Base-by-base conservation (phyloP, 2,329 filamentous ascomycete species). In the Clarireedia hainanense region DNA sequence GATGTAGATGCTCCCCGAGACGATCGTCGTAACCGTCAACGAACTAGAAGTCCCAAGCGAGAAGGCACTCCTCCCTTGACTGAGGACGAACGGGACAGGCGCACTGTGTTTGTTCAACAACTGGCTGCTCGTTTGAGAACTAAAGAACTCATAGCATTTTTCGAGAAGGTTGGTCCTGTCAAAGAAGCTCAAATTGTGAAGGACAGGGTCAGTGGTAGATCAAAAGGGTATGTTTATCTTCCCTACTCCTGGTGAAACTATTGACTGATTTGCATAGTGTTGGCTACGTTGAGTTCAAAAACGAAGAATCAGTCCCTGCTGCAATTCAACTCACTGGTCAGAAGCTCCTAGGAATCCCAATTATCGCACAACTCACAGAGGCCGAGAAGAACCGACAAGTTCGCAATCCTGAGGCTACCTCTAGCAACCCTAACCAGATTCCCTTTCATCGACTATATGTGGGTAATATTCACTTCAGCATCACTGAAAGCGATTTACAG, bases 171-270 rank as follows among this genome's bases (percentile, higher is more conserved):
- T 66, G 94, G 94, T 61, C 85, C 89, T 40, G 94, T 99, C 55
- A 95, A 94, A 66, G 94, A 97, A 72, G 94, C 94, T 50, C 94
- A 97, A 76, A 99, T 99, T 68, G 94, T 99, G 52, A 97, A 97
- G 74, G 94, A 99, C 67, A 84, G 94, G 60, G 91, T 99, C 61
- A 96, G 91, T 74, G 89, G 91, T 66, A 89, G 94, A 74, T 96
- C 91, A 60, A 99, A 99, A 79, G 94, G 94, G 92, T 96, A 79
- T 69, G 87, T 58, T 52, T 50, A 45, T 15, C 50, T 34, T 58
- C 6, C 24, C 26, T 37, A 4, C n/a, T 23, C 34, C 24, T 20
- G 37, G 23, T 30, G 40, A 52, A 49, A 54, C 12, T 43, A 46
- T 26, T 48, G 23, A 48, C 24, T 50, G 63, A 64, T 46, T 12